These are phyloP conservation scores for Abrus precatorius DNA, from an alignment of 306 rosid species.

Conservation along the genomic window DNA sequence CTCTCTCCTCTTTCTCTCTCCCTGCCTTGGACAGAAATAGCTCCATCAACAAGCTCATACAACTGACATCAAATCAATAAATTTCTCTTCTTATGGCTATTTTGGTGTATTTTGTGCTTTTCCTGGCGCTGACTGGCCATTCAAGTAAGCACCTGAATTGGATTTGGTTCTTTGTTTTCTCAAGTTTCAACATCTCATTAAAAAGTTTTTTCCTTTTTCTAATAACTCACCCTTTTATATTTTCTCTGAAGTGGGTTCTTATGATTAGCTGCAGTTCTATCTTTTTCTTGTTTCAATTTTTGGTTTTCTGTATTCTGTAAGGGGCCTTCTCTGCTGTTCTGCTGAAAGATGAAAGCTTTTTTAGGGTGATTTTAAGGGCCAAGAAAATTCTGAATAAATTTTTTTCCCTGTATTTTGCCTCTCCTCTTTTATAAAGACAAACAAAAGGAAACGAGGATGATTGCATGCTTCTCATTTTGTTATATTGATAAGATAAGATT, in stretches of 20 bases:
- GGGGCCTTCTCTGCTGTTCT: not conserved
- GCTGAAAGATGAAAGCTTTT: not conserved
- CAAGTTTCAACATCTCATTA: conserved; percentile 23
- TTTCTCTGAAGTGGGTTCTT: conserved; percentile 33
- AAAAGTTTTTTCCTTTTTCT: not conserved
- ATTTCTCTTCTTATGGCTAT: conserved; percentile 57
- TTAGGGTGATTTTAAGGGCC: not conserved
- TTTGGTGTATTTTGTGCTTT: conserved; percentile 60
- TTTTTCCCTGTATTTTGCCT: not conserved
- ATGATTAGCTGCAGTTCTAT: not conserved
- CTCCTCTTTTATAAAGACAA: not conserved
- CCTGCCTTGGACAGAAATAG: not conserved
- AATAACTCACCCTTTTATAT: not conserved
- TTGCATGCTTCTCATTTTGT: not conserved
- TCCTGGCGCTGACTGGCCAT: conserved; percentile 63
- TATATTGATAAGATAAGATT: conserved; percentile 19
- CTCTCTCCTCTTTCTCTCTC: not conserved
- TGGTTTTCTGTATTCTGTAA: conserved; percentile 2
- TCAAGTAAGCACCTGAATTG: conserved; percentile 71
- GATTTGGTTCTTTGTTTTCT: not conserved
- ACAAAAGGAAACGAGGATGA: not conserved
- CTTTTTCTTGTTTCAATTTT: not conserved
- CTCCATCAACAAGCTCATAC: conserved; percentile 32
- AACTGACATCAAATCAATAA: not conserved
- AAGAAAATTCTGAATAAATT: conserved; percentile 28